phyloP scores from a whole-genome alignment of 345 rosid genomes.

The Ceriops decandra region DNA sequence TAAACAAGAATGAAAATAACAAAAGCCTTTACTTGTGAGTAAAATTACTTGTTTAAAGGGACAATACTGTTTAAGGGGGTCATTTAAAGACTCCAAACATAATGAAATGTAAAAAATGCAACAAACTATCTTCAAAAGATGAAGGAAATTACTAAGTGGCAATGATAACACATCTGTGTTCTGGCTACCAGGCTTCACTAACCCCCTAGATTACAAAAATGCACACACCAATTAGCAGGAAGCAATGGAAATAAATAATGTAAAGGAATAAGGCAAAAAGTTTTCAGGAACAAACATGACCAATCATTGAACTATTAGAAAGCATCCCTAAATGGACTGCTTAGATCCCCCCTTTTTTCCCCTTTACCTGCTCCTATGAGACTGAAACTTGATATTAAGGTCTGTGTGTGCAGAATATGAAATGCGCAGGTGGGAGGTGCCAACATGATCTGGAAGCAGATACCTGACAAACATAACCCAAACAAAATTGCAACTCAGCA shows the following conservation, averaged over 20 bases:
- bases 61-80: neutral
- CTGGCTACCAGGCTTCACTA: conserved; percentile 54
- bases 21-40: no score
- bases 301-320: conserved; percentile 8
- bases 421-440: conserved; percentile 68
- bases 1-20: no score
- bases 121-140: conserved; percentile 33
- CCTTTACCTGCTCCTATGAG: conserved; percentile 91
- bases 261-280: neutral
- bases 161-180: conserved; percentile 44
- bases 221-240: conserved; percentile 34
- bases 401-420: conserved; percentile 97
- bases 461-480: conserved; percentile 42
- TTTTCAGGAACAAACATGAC: conserved; percentile 15
- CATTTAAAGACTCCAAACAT: conserved; percentile 4
- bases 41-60: no score
- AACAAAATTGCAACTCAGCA: neutral
- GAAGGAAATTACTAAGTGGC: conserved; percentile 47
- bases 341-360: conserved; percentile 3
- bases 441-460: conserved; percentile 83
- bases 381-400: conserved; percentile 96
- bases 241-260: conserved; percentile 15
- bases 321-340: neutral
- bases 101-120: conserved; percentile 15
- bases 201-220: conserved; percentile 49